phyloP scores from a whole-genome alignment of 2,329 filamentous ascomycete species.

The Chaetomium globosum region DNA sequence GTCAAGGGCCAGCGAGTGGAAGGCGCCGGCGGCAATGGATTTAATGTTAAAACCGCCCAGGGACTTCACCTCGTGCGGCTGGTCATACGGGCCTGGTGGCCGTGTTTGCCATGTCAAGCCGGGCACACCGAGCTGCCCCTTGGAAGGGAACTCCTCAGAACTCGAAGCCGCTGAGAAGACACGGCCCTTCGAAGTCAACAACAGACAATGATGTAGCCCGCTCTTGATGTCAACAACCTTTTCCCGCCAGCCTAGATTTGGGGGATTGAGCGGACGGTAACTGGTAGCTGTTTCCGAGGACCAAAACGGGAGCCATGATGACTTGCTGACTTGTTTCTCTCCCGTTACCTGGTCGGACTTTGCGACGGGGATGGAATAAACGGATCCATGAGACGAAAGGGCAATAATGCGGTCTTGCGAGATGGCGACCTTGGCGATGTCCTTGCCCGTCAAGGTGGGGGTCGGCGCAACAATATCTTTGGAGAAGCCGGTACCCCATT shows the following conservation, averaged over 20 bases:
- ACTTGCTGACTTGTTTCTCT: conserved; percentile 52
- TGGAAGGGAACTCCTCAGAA: conserved; percentile 73
- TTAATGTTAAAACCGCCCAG: conserved; percentile 71
- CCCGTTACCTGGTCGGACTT: conserved; percentile 69
- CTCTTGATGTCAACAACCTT: conserved; percentile 72
- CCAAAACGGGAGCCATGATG: conserved; percentile 75
- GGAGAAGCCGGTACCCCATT: conserved; percentile 85
- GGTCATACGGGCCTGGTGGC: conserved; percentile 76
- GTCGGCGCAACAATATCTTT: conserved; percentile 64
- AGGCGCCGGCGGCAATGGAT: conserved; percentile 80
- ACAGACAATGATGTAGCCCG: conserved; percentile 81
- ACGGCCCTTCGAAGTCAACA: conserved; percentile 82
- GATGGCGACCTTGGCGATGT: conserved; percentile 73
- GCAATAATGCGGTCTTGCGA: conserved; percentile 84
- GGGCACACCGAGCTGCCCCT: conserved; percentile 84
- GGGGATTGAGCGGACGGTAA: conserved; percentile 72
- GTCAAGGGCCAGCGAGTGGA: conserved; percentile 80
- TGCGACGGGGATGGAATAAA: conserved; percentile 83
- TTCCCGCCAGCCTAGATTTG: conserved; percentile 67
- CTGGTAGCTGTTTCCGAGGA: conserved; percentile 54
- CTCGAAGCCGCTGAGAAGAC: conserved; percentile 88
- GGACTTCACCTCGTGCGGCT: conserved; percentile 75
- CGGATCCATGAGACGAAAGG: conserved; percentile 70
- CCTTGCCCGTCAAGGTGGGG: conserved; percentile 76
- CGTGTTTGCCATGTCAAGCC: conserved; percentile 79